Conservation (phyloP, 805 yeast species). For the Metschnikowia borealis region DNA sequence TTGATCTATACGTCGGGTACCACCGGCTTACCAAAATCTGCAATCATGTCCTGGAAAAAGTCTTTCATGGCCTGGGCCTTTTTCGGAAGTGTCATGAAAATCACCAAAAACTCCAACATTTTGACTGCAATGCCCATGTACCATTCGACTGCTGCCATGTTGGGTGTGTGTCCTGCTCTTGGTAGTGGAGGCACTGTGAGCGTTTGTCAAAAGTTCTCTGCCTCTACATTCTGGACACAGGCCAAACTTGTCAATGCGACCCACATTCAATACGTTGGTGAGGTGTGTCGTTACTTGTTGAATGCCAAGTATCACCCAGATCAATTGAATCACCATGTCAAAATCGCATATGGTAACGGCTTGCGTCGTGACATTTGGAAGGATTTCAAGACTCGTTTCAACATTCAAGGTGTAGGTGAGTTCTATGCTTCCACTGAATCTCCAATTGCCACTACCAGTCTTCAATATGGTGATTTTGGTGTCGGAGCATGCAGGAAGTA, state of each 20-base stretch:
- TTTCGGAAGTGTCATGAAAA: constrained; percentile 66
- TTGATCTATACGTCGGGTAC: constrained; percentile 92
- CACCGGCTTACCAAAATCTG: constrained; percentile 92
- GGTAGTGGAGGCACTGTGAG: constrained; percentile 71
- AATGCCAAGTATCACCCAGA: constrained; percentile 62
- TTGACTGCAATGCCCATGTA: constrained; percentile 94
- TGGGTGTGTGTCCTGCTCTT: constrained; percentile 71
- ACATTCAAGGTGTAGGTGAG: constrained; percentile 75
- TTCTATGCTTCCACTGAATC: constrained; percentile 93
- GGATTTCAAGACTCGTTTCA: constrained; percentile 72
- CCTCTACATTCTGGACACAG: constrained; percentile 86
- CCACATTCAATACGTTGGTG: constrained; percentile 91
- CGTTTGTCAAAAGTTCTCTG: constrained; percentile 75
- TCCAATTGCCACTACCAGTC: constrained; percentile 80
- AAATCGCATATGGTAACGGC: constrained; percentile 87
- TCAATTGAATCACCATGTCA: constrained; percentile 57
- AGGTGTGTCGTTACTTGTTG: constrained; percentile 81
- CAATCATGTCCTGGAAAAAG: constrained; percentile 89
- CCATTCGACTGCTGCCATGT: constrained; percentile 88
- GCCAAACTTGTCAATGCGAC: constrained; percentile 68
- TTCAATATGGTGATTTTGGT: constrained; percentile 74
- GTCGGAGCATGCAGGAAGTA: constrained; percentile 86
- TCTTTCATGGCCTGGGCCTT: constrained; percentile 64
- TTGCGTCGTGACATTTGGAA: constrained; percentile 85
- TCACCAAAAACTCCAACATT: constrained; percentile 52